Evolutionary conservation across 2,329 filamentous ascomycete genomes (phyloP), one percentile per base, ranked within the genome.

Genomic region (Diaporthe aspalathi): DNA sequence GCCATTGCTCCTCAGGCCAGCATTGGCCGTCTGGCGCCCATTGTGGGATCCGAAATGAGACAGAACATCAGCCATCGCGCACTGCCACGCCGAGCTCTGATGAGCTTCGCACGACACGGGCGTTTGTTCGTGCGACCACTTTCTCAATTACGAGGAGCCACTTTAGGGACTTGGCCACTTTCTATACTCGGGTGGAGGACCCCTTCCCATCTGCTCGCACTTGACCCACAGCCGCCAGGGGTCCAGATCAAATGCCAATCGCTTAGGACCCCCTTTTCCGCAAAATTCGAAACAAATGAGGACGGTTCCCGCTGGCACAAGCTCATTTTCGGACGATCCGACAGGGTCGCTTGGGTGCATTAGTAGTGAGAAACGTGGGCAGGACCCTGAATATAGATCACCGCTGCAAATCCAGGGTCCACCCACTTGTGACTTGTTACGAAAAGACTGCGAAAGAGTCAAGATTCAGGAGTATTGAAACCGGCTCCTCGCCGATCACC

Each of bases 1-100:
- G 5, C n/a, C 20, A 29, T 12, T 3, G 60, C 6, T 27, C 29
- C 7, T 49, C 20, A 20, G 29, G 29, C 22, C 43, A 49, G 60
- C 60, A 50, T 20, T 65, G 60, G 45, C 12, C 60, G 22, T 17
- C 9, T 12, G 29, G 60, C 50, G 60, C 29, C 29, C 29, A n/a
- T 27, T 65, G 60, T 27, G 60, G 60, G 60, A 65, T 65, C 29
- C 60, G 60, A 65, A 65, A 65, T 65, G 29, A 65, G 60, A 65
- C 60, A 65, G n/a, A 50, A 65, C 24, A n/a, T 65, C 43, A 63
- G 57, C 20, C 45, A 65, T 50, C 8, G 20, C 60, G 60, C 60
- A 65, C 45, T 27, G 45, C 60, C 60, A 65, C 60, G 24, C 14
- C 24, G 43, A 22, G 20, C 8, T 65, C n/a, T 20, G 60, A 50